A percentile compares a stretch with the other conserved stretches of the same genome.
These are phyloP conservation scores for bread wheat (Triticum aestivum) DNA, from an alignment of 176 grass and related monocot species.

Conservation along the genomic window IWGSC_CS_RefSeq_v2.1 NC_057798.1:497147331-497147830, in stretches of 20 bases:
- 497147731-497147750: slow-evolving; percentile 69
- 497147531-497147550: not conserved
- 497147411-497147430: slow-evolving; percentile 90
- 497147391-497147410: slow-evolving; percentile 64
- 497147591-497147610: not conserved
- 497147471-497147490: slow-evolving; percentile 65
- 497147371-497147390: slow-evolving; percentile 61
- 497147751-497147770: slow-evolving; percentile 64
- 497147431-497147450: slow-evolving; percentile 74
- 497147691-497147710: slow-evolving; percentile 35
- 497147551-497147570: not conserved
- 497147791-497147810: slow-evolving; percentile 62
- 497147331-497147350: slow-evolving; percentile 66
- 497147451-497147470: slow-evolving; percentile 70
- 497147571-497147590: not conserved
- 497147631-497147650: not conserved
- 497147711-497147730: slow-evolving; percentile 53
- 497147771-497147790: slow-evolving; percentile 64
- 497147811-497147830: slow-evolving; percentile 67
- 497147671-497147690: not conserved
- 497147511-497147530: not conserved
- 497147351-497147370: slow-evolving; percentile 40
- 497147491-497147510: not conserved
- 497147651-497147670: no score
- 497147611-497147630: not conserved